These are phyloP conservation scores for Bruguiera parviflora DNA, from an alignment of 345 rosid species.

Conservation along the genomic window DNA sequence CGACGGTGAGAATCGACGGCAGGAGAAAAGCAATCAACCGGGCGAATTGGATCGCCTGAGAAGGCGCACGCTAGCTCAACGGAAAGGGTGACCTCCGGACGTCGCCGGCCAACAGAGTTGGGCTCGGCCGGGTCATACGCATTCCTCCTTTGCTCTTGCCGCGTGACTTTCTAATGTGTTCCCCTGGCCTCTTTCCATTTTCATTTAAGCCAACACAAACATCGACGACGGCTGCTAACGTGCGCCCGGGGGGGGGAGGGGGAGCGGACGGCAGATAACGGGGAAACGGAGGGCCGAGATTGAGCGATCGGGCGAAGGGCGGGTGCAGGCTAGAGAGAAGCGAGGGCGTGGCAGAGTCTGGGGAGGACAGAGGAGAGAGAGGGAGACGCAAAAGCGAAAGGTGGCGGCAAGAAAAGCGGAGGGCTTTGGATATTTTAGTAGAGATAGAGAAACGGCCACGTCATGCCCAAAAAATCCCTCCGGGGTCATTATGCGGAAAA, in stretches of 20 bases:
- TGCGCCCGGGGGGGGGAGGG: slow-evolving; percentile 10
- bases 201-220: background rate
- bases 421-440: slow-evolving; percentile 46
- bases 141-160: background rate
- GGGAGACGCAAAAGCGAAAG: slow-evolving; percentile 22
- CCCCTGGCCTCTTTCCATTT: too few relatives aligned
- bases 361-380: background rate
- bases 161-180: background rate
- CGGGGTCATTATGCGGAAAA: too few relatives aligned
- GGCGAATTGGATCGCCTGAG: slow-evolving; percentile 25
- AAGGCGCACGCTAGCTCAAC: slow-evolving; percentile 15
- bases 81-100: background rate
- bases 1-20: background rate
- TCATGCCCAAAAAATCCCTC: slow-evolving; percentile 24
- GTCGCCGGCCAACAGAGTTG: background rate
- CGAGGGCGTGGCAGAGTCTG: slow-evolving; percentile 33
- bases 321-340: slow-evolving; percentile 14
- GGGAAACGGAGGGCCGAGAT: slow-evolving; percentile 29
- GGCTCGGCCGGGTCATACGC: too few relatives aligned
- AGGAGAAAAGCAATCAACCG: background rate
- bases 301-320: background rate
- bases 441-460: slow-evolving; percentile 65
- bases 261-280: background rate
- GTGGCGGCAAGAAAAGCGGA: slow-evolving; percentile 14
- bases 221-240: slow-evolving; percentile 5